Percentiles rank a stretch among this genome's conserved stretches.
These are phyloP conservation scores for Penicillium sp. DNA, from an alignment of 2,329 filamentous ascomycete genomes.

Conservation along the genomic window DNA sequence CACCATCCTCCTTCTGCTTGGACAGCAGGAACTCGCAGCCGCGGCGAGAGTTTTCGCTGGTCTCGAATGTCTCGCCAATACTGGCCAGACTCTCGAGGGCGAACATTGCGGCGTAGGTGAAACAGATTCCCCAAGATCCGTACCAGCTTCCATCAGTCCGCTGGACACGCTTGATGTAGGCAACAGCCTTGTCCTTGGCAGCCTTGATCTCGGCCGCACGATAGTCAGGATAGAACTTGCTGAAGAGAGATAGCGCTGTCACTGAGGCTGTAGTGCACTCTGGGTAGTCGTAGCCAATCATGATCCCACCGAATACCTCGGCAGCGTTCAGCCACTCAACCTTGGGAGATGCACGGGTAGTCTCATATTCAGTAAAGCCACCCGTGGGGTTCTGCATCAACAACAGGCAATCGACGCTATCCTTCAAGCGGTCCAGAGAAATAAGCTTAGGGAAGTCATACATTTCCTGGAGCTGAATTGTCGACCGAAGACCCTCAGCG, in stretches of 20 bases:
- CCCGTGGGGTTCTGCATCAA: slow-evolving; percentile 87
- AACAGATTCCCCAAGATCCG: slow-evolving; percentile 96
- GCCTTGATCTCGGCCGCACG: slow-evolving; percentile 69
- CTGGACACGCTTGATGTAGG: slow-evolving; percentile 81
- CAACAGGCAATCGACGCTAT: slow-evolving; percentile 85
- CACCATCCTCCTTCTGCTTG: slow-evolving; percentile 83
- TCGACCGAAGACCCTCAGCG: slow-evolving; percentile 82
- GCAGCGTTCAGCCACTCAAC: slow-evolving; percentile 90
- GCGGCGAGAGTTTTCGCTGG: slow-evolving; percentile 66
- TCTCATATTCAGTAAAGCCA: slow-evolving; percentile 88
- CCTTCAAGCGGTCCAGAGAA: slow-evolving; percentile 74
- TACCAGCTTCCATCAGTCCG: slow-evolving; percentile 90
- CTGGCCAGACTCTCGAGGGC: slow-evolving; percentile 81
- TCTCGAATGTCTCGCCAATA: slow-evolving; percentile 78
- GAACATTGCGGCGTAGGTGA: slow-evolving; percentile 97
- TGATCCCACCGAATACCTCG: slow-evolving; percentile 94
- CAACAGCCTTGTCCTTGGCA: slow-evolving; percentile 71
- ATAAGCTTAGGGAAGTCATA: slow-evolving; percentile 73
- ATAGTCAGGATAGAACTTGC: slow-evolving; percentile 77
- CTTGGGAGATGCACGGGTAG: slow-evolving; percentile 71
- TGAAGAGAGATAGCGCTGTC: slow-evolving; percentile 80
- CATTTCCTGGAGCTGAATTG: slow-evolving; percentile 78
- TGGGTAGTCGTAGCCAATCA: slow-evolving; percentile 98
- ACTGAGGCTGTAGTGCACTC: slow-evolving; percentile 97
- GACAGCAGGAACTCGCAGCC: slow-evolving; percentile 85